Percentiles rank a stretch among this genome's conserved stretches.
These are phyloP conservation scores for Thalassiosira oceanica DNA, from an alignment of 352 stramenopile genomes.

Conservation along the genomic window DNA sequence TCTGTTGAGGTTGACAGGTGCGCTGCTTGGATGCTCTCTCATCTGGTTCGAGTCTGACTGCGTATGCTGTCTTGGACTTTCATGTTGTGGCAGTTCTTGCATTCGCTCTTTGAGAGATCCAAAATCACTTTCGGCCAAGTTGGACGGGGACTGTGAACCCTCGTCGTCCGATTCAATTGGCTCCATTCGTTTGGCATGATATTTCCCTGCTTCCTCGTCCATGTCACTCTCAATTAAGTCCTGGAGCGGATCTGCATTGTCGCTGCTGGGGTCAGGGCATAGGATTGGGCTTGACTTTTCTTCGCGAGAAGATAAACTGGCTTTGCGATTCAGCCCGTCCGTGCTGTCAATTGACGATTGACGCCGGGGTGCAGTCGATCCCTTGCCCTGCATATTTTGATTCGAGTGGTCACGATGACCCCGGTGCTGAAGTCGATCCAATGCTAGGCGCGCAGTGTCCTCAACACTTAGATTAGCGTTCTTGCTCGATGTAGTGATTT, in stretches of 20 bases:
- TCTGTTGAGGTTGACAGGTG: neutral
- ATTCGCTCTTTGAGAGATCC: neutral
- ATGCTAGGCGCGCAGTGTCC: constrained; percentile 19
- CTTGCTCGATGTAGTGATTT: too few species aligned
- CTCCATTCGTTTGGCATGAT: constrained; percentile 22
- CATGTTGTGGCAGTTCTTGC: too few species aligned
- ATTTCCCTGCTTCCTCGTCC: constrained; percentile 42
- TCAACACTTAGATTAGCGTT: too few species aligned
- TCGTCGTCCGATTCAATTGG: constrained; percentile 40
- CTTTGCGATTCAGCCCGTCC: neutral
- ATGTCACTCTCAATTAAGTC: neutral
- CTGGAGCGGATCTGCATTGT: neutral
- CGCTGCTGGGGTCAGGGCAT: too few species aligned
- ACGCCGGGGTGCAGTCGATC: neutral
- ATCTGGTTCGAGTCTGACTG: constrained; percentile 7
- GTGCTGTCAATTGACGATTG: neutral
- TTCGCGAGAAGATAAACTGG: neutral
- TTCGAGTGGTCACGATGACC: constrained; percentile 2
- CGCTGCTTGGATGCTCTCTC: constrained; percentile 18
- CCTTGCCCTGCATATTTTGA: neutral
- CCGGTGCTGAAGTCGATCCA: constrained; percentile 29
- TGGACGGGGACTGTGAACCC: neutral
- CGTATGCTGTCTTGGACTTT: constrained; percentile 5
- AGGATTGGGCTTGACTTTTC: neutral
- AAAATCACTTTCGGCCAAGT: constrained; percentile 1